phyloP scores from a whole-genome alignment of 805 yeast genomes.

The Diddensiella transvaalensis region DNA sequence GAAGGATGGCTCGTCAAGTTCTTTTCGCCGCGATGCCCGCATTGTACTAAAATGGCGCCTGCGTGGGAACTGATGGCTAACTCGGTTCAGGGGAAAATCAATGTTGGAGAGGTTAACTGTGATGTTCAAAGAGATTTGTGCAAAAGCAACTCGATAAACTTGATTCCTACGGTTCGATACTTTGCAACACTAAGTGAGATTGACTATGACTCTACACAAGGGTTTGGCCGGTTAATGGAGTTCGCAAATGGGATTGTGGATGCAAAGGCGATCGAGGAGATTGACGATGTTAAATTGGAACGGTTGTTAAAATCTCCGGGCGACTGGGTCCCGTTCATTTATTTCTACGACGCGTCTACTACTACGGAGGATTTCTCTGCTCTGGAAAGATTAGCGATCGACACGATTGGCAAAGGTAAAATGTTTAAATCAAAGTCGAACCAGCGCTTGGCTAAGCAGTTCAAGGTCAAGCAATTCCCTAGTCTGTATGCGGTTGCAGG shows the following conservation, averaged over 20 bases:
- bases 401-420: constrained; percentile 32
- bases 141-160: constrained; percentile 29
- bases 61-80: constrained; percentile 37
- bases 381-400: constrained; percentile 32
- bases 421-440: constrained; percentile 30
- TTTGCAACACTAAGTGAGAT: constrained; percentile 28
- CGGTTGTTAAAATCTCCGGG: constrained; percentile 24
- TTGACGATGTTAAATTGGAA: constrained; percentile 25
- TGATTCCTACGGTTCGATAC: constrained; percentile 26
- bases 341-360: constrained; percentile 37
- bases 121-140: constrained; percentile 33
- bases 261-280: constrained; percentile 29
- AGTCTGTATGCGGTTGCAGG: constrained; percentile 31
- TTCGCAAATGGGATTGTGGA: constrained; percentile 33
- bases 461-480: constrained; percentile 31
- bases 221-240: constrained; percentile 32
- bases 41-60: constrained; percentile 36
- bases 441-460: constrained; percentile 26
- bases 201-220: constrained; percentile 31
- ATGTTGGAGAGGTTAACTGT: constrained; percentile 41
- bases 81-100: constrained; percentile 30
- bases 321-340: constrained; percentile 32
- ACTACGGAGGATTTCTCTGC: constrained; percentile 39
- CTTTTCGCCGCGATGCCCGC: constrained; percentile 39
- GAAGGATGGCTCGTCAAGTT: constrained; percentile 42